Conservation (phyloP, 2,329 filamentous ascomycete species). For the Davidsoniella neocaledoniae region DNA sequence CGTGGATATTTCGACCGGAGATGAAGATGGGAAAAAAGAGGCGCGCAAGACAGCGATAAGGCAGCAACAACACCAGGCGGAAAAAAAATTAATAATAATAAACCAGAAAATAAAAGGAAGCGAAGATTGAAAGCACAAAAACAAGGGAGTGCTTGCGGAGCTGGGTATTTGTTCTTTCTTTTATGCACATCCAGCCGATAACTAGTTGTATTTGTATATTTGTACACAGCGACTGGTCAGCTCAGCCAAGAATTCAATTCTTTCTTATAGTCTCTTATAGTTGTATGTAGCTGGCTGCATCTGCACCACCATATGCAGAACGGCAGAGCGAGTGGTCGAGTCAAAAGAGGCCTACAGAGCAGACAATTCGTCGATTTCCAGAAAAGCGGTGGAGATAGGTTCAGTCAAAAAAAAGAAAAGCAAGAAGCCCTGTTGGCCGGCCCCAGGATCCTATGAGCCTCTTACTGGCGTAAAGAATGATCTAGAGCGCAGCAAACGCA, state of each 20-base stretch:
- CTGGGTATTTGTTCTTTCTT: not conserved
- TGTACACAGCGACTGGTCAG: too few species aligned
- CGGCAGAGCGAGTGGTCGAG: not conserved
- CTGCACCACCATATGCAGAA: too few species aligned
- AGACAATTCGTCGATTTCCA: too few species aligned
- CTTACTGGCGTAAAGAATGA: too few species aligned
- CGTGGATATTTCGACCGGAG: not conserved
- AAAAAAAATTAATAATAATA: not conserved
- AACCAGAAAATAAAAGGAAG: not conserved
- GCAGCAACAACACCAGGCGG: not conserved
- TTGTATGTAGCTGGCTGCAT: too few species aligned
- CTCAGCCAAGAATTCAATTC: too few species aligned
- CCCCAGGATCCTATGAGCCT: too few species aligned
- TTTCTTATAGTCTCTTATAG: too few species aligned
- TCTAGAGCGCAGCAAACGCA: not conserved
- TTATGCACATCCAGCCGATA: too few species aligned
- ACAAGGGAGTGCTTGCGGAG: not conserved
- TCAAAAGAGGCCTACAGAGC: not conserved
- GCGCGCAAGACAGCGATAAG: conserved; percentile 7
- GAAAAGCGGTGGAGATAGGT: not conserved
- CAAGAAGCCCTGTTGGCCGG: not conserved
- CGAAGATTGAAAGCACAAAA: not conserved
- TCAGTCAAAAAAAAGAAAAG: not conserved
- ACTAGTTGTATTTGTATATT: too few species aligned
- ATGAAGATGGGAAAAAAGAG: not conserved